phyloP scores from a whole-genome alignment of 768 basidiomycete genomes.

The Mycena vulgaris region DNA sequence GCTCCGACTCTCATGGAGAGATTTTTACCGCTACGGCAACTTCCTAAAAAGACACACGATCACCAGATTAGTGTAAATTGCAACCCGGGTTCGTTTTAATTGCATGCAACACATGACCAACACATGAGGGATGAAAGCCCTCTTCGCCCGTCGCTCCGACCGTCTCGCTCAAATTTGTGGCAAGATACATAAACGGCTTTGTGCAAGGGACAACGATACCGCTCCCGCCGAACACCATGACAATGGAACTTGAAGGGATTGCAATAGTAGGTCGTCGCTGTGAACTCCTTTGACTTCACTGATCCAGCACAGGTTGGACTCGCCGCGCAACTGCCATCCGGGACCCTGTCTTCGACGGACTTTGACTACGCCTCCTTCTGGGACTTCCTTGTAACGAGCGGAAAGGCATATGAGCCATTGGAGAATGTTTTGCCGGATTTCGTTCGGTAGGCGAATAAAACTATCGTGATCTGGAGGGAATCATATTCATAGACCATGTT shows the following conservation, averaged over 20 bases:
- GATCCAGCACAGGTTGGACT: conserved; percentile 11
- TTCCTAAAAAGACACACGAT: conserved; percentile 17
- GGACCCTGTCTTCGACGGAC: neutral
- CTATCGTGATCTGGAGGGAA: neutral
- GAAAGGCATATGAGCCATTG: conserved; percentile 10
- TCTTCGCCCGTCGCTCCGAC: conserved; percentile 4
- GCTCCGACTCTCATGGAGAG: conserved; percentile 16
- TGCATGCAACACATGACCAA: neutral
- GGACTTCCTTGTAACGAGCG: conserved; percentile 9
- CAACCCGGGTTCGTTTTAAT: conserved; percentile 2
- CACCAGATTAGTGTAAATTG: conserved; percentile 11
- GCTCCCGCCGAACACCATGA: neutral
- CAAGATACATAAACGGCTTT: conserved; percentile 31
- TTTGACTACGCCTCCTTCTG: conserved; percentile 19
- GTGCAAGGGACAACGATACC: conserved; percentile 20
- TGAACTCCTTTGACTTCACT: neutral
- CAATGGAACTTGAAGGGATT: neutral
- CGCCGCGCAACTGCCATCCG: conserved; percentile 17
- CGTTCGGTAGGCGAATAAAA: neutral
- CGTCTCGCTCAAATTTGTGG: conserved; percentile 28
- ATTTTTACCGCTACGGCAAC: conserved; percentile 21
- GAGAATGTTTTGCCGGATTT: neutral
- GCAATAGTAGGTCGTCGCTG: conserved; percentile 6
- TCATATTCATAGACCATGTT: neutral
- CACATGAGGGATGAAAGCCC: too few species aligned